phyloP scores from a whole-genome alignment of 1,284 basidiomycete genomes.

The Ganoderma sp. region DNA sequence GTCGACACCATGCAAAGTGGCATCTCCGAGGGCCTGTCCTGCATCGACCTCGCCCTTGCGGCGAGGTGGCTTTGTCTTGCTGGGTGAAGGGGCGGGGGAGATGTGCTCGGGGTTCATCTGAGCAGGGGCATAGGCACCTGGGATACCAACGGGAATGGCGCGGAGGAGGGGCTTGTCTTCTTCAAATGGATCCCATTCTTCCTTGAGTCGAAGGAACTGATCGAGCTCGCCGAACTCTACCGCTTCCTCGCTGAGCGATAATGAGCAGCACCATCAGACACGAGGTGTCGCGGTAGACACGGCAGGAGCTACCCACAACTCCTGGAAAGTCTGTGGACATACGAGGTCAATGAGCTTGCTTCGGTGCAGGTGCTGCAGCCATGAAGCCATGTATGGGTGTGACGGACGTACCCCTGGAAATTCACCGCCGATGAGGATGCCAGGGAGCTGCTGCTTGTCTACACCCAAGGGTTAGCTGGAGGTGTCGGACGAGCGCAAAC shows the following conservation, averaged over 20 bases:
- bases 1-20: slow-evolving; percentile 74
- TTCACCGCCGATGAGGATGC: slow-evolving; percentile 74
- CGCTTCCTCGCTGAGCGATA: slow-evolving; percentile 69
- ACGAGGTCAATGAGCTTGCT: not conserved
- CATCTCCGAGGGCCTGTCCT: slow-evolving; percentile 67
- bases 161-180: slow-evolving; percentile 54
- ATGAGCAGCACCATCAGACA: not conserved
- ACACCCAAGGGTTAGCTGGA: slow-evolving; percentile 19
- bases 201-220: slow-evolving; percentile 72
- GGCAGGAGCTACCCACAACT: slow-evolving; percentile 50
- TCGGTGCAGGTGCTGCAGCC: not conserved
- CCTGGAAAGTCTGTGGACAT: slow-evolving; percentile 54
- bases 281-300: not conserved
- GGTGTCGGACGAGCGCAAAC: slow-evolving; percentile 2
- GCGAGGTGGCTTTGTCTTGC: slow-evolving; percentile 31
- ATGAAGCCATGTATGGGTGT: not conserved
- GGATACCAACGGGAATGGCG: slow-evolving; percentile 73
- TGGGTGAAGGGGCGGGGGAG: slow-evolving; percentile 55
- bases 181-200: slow-evolving; percentile 59
- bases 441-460: slow-evolving; percentile 83
- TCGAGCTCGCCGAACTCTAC: slow-evolving; percentile 77
- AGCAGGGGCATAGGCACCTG: slow-evolving; percentile 71
- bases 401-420: slow-evolving; percentile 58
- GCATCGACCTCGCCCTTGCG: slow-evolving; percentile 61
- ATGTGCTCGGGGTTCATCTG: slow-evolving; percentile 79